Evolutionary conservation across 768 basidiomycete genomes (phyloP), one percentile per base, ranked within the genome.

Genomic region (Mycena olivaceomarginata): DNA sequence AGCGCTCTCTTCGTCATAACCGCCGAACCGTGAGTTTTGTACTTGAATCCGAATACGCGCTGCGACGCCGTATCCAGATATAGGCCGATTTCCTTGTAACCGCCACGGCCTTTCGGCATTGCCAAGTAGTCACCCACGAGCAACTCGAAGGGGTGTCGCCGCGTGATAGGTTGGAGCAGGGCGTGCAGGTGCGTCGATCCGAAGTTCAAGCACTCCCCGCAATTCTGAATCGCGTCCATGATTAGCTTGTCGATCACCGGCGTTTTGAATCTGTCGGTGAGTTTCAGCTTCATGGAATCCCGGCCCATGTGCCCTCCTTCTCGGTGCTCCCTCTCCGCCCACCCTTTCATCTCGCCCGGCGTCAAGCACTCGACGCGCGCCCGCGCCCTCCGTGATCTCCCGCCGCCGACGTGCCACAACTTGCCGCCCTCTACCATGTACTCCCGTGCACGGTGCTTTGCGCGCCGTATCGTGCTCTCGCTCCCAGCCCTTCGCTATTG

Each of bases 401-500:
- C 64, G 3, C 48, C 57, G 0, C 72, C 43, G 1, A 78, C 72
- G 1, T 57, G 67, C 77, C 77, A 78, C 39, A 78, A 43, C 43
- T 67, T 75, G 16, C 22, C 56, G 5, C 75, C 68, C 3, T 78
- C 64, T 2, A 75, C 31, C 60, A 75, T 41, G 65, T 77, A 77
- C 15, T 77, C 48, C 45, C 41, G 31, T 20, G 70, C 63, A 10
- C 48, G 31, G 16, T 65, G 76, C 43, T 57, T 75, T 59, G 57
- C 78, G 22, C 31, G 39, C 20, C 9, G 25, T 45, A n/a, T 39
- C 1, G 6, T 73, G 70, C 18, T 72, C 53, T 39, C 74, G 22
- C 15, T 69, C 45, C 16, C 70, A n/a, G 45, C 79, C 81, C 77
- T 37, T 78, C 40, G 48, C 72, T 9, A 73, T 76, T 7, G 69